Base-by-base conservation (phyloP, 805 yeast species). In the Ogataea pini region DNA sequence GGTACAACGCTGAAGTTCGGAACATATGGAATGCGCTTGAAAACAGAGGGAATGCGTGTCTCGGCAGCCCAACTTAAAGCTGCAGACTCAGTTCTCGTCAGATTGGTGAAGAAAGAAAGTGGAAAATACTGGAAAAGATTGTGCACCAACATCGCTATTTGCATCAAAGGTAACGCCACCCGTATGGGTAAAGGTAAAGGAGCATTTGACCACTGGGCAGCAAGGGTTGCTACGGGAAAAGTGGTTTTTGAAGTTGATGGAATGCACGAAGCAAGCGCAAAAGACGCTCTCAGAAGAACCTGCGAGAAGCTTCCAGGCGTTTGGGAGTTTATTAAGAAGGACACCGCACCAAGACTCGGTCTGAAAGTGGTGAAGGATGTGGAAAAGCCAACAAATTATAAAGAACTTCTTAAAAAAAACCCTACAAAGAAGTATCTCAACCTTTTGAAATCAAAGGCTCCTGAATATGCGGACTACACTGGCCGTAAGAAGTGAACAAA, bases 121-220 rank as follows among this genome's bases (percentile, higher is more conserved):
- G 95, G 95, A 34, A 72, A 78, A 57, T 73, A 90, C 46, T 83
- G 86, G 78, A 84, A 92, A 58, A 80, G 98, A 64, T 75, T 91
- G 48, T 81, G 83, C 43, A 86, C 96, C 18, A 85, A 87, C 65
- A 78, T 89, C 46, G 94, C 98, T 0, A 96, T 94, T 10, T 90
- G 97, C 70, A 82, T 88, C 52, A 94, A 94, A 73, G 99, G 99
- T 73, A 94, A 94, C 68, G 97, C 94, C 68, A 89, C 97, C 9
- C 94, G 99, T 84, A 94, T 94, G 99, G 99, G 99, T 75, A 94
- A 94, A 70, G 99, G 99, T 74, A 94, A 94, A 71, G 99, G 99
- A 71, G 85, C 91, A 0, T 92, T 94, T 65, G 96, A 89, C 62
- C 94, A 89, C 72, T 94, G 98, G 98, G 95, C 96, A 61, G 87